A percentile compares a stretch with the other conserved stretches of the same genome.
These are phyloP conservation scores for Capsicum chinense DNA, from an alignment of 257 asterid species.

Conservation along the genomic window DNA sequence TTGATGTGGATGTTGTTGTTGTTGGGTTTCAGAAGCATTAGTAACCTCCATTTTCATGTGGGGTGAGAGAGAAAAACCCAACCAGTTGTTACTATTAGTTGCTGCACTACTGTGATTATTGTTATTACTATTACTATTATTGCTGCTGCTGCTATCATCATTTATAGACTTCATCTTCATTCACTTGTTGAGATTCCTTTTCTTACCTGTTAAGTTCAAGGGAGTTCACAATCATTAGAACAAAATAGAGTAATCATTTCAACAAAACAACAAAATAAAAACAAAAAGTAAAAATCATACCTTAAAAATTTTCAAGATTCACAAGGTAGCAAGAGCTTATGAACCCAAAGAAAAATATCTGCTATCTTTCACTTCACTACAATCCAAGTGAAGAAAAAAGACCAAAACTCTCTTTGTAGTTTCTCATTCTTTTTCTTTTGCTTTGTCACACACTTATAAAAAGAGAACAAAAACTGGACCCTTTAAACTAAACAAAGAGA, in stretches of 20 bases:
- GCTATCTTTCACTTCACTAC: neutral
- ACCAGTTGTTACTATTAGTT: slow-evolving; percentile 54
- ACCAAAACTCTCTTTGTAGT: slow-evolving; percentile 27
- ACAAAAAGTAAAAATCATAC: neutral
- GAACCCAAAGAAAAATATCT: slow-evolving; percentile 29
- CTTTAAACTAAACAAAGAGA: slow-evolving; percentile 72
- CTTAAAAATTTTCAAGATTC: slow-evolving; percentile 18
- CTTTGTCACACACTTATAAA: slow-evolving; percentile 18
- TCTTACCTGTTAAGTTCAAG: slow-evolving; percentile 41
- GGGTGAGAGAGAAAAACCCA: slow-evolving; percentile 87
- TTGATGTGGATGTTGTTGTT: slow-evolving; percentile 1
- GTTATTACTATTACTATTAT: slow-evolving; percentile 28
- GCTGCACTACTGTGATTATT: slow-evolving; percentile 25
- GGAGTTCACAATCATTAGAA: slow-evolving; percentile 47
- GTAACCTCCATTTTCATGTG: slow-evolving; percentile 71
- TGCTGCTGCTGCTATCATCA: slow-evolving; percentile 35
- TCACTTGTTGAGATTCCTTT: slow-evolving; percentile 2
- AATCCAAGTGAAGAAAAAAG: slow-evolving; percentile 19
- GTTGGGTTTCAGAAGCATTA: slow-evolving; percentile 37
- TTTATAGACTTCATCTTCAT: slow-evolving; percentile 56
- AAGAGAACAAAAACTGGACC: slow-evolving; percentile 36
- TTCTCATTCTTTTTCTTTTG: slow-evolving; percentile 19
- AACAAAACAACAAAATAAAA: slow-evolving; percentile 22
- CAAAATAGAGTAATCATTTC: slow-evolving; percentile 62
- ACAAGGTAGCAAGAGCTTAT: slow-evolving; percentile 31